These are phyloP conservation scores for Citrus australasica DNA, from an alignment of 345 rosid species.

Conservation along the genomic window DNA sequence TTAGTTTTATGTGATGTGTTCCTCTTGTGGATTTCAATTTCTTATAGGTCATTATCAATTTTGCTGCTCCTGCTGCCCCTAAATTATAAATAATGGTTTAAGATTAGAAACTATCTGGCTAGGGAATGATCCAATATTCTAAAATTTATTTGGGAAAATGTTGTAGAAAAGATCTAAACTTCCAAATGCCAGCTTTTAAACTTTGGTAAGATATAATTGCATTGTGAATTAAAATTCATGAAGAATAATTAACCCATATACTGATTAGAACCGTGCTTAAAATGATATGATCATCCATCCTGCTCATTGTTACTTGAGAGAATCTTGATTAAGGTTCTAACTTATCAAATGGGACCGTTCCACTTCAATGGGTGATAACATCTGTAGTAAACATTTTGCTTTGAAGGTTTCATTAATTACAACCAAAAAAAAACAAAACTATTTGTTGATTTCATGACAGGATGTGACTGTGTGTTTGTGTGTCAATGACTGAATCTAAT, in stretches of 20 bases:
- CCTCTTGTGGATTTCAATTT: background rate
- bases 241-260: background rate
- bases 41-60: background rate
- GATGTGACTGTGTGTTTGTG: background rate
- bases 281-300: background rate
- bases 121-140: background rate
- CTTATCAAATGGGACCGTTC: background rate
- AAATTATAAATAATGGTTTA: background rate
- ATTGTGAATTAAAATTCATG: background rate
- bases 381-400: no score
- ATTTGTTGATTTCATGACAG: background rate
- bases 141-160: background rate
- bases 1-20: slow-evolving; percentile 6
- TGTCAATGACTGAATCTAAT: background rate
- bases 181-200: background rate
- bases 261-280: background rate
- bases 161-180: background rate
- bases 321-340: background rate
- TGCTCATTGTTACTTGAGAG: background rate
- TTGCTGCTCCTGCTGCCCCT: background rate
- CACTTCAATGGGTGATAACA: background rate
- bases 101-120: background rate
- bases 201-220: background rate
- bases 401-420: no score
- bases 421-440: background rate